A percentile compares a stretch with the other conserved stretches of the same genome.
Conservation (phyloP, 306 rosid genomes). For the Calophaca sinica region DNA sequence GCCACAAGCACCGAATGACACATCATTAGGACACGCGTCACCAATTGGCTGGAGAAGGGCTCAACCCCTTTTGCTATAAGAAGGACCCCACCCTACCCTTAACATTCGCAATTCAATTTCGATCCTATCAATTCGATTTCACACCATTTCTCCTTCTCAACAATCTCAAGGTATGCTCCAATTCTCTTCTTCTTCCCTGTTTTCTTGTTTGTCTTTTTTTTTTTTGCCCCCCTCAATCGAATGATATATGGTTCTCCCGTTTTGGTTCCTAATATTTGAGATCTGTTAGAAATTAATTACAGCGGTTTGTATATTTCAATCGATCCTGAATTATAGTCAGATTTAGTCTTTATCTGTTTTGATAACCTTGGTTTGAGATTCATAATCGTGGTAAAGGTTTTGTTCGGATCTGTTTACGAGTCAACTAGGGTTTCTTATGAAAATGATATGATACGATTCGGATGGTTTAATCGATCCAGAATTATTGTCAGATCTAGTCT, state of each 20-base stretch:
- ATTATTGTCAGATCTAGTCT: neutral
- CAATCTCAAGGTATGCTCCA: constrained; percentile 40
- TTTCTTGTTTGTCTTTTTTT: neutral
- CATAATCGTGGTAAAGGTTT: neutral
- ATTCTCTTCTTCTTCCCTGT: neutral
- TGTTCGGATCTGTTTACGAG: neutral
- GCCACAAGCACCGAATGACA: neutral
- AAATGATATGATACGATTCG: no score
- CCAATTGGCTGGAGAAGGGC: neutral
- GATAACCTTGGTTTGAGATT: neutral
- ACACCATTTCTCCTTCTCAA: neutral
- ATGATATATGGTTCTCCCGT: neutral
- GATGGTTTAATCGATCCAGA: neutral
- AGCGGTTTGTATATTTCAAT: neutral
- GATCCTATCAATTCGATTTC: neutral
- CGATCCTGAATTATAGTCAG: no score
- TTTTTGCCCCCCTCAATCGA: neutral
- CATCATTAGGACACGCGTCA: constrained; percentile 40
- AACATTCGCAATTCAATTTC: neutral
- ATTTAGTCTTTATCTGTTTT: neutral
- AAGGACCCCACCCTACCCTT: neutral
- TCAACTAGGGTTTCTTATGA: neutral
- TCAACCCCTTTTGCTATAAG: constrained; percentile 38
- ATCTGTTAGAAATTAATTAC: neutral
- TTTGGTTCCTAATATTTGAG: neutral